A percentile compares a stretch with the other conserved stretches of the same genome.
Evolutionary conservation across 2,329 filamentous ascomycete species (phyloP).

Genomic region (Fonsecaea erecta): DNA sequence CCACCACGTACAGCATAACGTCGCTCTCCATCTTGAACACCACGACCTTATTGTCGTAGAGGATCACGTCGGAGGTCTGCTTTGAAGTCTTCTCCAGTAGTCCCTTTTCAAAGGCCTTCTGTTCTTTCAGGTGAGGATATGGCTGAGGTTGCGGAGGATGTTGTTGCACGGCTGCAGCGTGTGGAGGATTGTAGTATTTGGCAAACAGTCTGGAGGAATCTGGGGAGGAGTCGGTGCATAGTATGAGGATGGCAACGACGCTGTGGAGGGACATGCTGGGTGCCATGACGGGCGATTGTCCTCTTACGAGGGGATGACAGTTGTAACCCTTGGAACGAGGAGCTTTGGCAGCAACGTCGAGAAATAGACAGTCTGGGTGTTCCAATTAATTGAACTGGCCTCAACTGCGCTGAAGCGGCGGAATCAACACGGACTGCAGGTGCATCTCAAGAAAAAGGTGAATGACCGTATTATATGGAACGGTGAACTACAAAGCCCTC

Average conservation of each 20-base stretch:
- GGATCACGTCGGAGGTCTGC: conserved; percentile 91
- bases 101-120: conserved; percentile 96
- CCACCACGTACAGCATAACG: conserved; percentile 94
- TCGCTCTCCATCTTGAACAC: conserved; percentile 98
- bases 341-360: neutral
- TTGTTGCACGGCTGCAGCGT: conserved; percentile 61
- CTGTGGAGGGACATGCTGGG: conserved; percentile 76
- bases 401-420: conserved; percentile 7
- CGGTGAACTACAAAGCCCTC: neutral
- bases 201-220: conserved; percentile 90
- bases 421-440: neutral
- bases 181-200: conserved; percentile 84
- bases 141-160: conserved; percentile 64
- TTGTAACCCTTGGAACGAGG: neutral
- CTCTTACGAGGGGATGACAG: neutral
- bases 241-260: conserved; percentile 76
- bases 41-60: conserved; percentile 95
- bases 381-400: conserved; percentile 9
- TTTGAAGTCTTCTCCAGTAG: conserved; percentile 95
- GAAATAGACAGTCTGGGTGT: neutral
- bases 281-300: conserved; percentile 60
- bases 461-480: neutral
- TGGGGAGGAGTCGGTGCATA: conserved; percentile 66
- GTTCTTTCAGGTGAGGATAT: conserved; percentile 86
- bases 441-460: neutral